Evolutionary conservation across 441 rosid genomes (phyloP).

Genomic region (Syzygium syzygioides): DNA sequence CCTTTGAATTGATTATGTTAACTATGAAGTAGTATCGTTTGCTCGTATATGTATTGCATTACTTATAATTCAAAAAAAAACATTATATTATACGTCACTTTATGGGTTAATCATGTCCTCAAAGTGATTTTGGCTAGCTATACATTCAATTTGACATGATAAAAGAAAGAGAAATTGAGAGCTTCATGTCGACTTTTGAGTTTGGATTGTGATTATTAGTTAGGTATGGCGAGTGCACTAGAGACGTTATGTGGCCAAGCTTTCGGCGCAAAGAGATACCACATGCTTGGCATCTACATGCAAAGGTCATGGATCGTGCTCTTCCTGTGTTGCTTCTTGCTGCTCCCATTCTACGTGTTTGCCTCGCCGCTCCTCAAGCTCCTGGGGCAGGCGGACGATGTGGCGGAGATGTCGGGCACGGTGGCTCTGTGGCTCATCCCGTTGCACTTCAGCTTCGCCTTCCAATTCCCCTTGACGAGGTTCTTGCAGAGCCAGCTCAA

Average conservation of each 20-base stretch:
- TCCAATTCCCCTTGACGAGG: neutral
- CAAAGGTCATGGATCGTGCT: neutral
- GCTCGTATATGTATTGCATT: neutral
- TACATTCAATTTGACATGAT: neutral
- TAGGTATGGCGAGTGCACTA: neutral
- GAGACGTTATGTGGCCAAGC: slow-evolving; percentile 1
- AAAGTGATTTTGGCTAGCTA: neutral
- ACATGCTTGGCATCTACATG: slow-evolving; percentile 1
- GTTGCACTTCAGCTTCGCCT: neutral
- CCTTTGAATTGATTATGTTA: neutral
- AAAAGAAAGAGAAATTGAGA: neutral
- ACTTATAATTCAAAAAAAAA: neutral
- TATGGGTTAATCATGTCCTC: neutral
- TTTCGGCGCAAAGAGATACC: neutral
- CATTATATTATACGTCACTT: neutral
- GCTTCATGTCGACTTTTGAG: neutral
- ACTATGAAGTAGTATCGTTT: neutral
- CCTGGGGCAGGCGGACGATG: neutral
- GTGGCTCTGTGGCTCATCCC: neutral
- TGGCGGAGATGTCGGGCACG: neutral
- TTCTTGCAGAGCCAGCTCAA: neutral
- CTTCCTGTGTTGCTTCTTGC: neutral
- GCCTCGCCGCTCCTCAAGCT: neutral
- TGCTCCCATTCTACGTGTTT: neutral
- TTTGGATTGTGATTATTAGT: neutral